phyloP scores from a whole-genome alignment of 805 yeast genomes.

The Clavispora phyllophila region DNA sequence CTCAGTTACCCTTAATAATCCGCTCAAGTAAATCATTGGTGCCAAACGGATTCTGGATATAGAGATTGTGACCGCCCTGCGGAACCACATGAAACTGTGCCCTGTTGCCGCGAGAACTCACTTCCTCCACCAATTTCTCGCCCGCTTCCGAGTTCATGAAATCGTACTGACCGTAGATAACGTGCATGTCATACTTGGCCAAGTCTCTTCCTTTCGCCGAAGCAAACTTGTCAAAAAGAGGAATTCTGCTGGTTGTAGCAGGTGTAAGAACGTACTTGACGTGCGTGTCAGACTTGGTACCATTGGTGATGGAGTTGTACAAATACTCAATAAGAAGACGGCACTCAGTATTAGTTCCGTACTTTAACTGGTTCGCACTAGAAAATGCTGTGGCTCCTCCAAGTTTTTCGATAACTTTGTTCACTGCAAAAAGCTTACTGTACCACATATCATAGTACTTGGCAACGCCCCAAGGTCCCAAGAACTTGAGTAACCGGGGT shows the following conservation, averaged over 20 bases:
- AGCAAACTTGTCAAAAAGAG: conserved; percentile 55
- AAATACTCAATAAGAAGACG: conserved; percentile 35
- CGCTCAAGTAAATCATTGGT: conserved; percentile 24
- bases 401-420: conserved; percentile 25
- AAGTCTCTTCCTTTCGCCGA: conserved; percentile 12
- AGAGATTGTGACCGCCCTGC: conserved; percentile 42
- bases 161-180: conserved; percentile 66
- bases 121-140: conserved; percentile 20
- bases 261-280: conserved; percentile 50
- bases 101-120: conserved; percentile 10
- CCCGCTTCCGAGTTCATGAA: conserved; percentile 68
- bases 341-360: conserved; percentile 36
- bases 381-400: conserved; percentile 26
- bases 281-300: conserved; percentile 36
- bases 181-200: conserved; percentile 34
- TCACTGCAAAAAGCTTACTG: conserved; percentile 34
- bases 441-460: conserved; percentile 39
- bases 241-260: conserved; percentile 58
- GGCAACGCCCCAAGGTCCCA: conserved; percentile 39
- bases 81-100: conserved; percentile 13
- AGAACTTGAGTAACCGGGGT: conserved; percentile 43
- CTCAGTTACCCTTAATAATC: conserved; percentile 9
- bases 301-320: conserved; percentile 36
- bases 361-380: conserved; percentile 26
- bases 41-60: conserved; percentile 42